A percentile compares a stretch with the other conserved stretches of the same genome.
Conservation (phyloP, 257 asterid species). For the Solanum peruvianum region DNA sequence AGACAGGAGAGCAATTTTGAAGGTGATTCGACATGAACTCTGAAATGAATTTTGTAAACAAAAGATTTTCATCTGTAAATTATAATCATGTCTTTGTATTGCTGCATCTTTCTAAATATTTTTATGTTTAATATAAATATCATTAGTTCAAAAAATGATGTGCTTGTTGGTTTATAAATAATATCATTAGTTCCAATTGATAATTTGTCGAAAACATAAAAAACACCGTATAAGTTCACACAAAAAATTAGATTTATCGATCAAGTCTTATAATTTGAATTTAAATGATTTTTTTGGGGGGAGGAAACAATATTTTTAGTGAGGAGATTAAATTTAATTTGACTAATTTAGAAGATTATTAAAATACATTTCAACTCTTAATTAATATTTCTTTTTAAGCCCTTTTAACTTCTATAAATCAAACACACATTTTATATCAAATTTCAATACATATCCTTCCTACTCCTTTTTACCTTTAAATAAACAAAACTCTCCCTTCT, state of each 20-base stretch:
- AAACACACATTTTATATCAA: neutral
- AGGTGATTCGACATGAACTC: constrained; percentile 58
- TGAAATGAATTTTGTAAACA: neutral
- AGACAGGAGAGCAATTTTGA: constrained; percentile 94
- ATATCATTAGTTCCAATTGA: no score
- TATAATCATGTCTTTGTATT: no score
- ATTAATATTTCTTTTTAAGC: neutral
- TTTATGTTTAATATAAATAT: no score
- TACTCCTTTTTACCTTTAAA: neutral
- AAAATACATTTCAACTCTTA: neutral
- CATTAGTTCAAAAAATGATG: no score
- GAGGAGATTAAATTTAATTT: neutral
- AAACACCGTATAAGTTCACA: no score
- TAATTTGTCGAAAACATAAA: no score
- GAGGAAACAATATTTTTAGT: neutral
- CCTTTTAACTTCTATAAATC: neutral
- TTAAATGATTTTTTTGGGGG: neutral
- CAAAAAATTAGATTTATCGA: neutral
- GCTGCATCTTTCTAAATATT: no score
- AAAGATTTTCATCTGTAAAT: no score
- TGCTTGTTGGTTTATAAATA: no score
- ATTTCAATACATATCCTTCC: neutral
- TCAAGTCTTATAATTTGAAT: no score
- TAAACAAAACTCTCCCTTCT: neutral
- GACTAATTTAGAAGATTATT: neutral